These are phyloP conservation scores for Trichoderma lentiforme DNA, from an alignment of 2,329 filamentous ascomycete genomes.

Conservation along the genomic window DNA sequence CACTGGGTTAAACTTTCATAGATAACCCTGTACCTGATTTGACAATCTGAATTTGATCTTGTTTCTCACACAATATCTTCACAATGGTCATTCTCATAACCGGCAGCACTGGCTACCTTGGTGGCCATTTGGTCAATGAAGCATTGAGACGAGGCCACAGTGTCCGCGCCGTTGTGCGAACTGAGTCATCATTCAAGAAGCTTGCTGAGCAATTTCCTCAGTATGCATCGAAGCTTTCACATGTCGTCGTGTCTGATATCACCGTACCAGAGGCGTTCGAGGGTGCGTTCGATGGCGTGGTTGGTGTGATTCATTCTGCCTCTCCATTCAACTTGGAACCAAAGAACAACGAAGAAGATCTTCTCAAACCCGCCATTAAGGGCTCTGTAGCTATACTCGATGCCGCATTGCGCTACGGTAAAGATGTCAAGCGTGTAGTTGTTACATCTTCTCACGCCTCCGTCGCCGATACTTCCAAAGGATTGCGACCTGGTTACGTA, in stretches of 20 bases:
- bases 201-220: neutral
- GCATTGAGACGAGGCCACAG: neutral
- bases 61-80: neutral
- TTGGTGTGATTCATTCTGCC: neutral
- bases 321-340: neutral
- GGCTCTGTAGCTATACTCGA: neutral
- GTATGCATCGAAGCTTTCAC: neutral
- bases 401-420: neutral
- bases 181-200: neutral
- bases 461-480: neutral
- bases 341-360: constrained; percentile 3
- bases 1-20: neutral
- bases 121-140: neutral
- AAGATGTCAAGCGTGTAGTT: neutral
- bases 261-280: neutral
- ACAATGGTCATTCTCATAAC: neutral
- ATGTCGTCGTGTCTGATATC: neutral
- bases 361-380: neutral
- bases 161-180: neutral
- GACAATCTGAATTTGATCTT: neutral
- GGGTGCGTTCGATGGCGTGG: neutral
- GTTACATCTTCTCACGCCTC: neutral
- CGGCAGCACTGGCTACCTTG: neutral
- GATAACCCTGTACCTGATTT: neutral
- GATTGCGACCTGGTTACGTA: neutral